A percentile compares a stretch with the other conserved stretches of the same genome.
These are phyloP conservation scores for Trichophyton equinum DNA, from an alignment of 2,329 filamentous ascomycete genomes.

Conservation along the genomic window DNA sequence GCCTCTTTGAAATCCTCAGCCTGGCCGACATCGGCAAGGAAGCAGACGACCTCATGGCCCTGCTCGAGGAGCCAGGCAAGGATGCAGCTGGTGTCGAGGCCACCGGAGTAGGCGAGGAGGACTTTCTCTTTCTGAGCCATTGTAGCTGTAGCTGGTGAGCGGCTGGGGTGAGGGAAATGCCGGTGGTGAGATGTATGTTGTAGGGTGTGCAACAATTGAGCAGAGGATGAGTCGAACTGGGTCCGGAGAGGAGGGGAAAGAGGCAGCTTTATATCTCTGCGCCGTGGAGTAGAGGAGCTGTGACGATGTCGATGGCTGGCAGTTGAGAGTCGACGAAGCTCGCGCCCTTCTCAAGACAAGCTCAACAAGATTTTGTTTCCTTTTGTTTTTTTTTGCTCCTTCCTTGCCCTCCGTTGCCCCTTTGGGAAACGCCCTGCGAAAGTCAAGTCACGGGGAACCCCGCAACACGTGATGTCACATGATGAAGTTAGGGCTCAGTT, in stretches of 20 bases:
- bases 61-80: conserved; percentile 34
- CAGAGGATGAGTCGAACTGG: background rate
- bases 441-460: background rate
- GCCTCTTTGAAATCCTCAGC: conserved; percentile 62
- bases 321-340: background rate
- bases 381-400: background rate
- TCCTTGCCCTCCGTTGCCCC: background rate
- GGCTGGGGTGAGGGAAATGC: background rate
- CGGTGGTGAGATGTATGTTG: background rate
- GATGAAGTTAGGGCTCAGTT: background rate
- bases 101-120: conserved; percentile 34
- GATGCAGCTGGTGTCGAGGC: conserved; percentile 49
- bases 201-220: conserved; percentile 4
- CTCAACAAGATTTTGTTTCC: background rate
- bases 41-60: conserved; percentile 50
- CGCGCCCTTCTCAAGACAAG: background rate
- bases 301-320: background rate
- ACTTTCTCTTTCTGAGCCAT: conserved; percentile 17
- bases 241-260: background rate
- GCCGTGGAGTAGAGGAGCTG: background rate
- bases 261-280: background rate
- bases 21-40: conserved; percentile 61
- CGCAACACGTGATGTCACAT: background rate
- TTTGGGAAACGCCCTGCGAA: background rate
- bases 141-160: background rate